Percentiles rank a stretch among this genome's conserved stretches.
Conservation (phyloP, 2,329 filamentous ascomycete species). For the Fusarium sacchari region DNA sequence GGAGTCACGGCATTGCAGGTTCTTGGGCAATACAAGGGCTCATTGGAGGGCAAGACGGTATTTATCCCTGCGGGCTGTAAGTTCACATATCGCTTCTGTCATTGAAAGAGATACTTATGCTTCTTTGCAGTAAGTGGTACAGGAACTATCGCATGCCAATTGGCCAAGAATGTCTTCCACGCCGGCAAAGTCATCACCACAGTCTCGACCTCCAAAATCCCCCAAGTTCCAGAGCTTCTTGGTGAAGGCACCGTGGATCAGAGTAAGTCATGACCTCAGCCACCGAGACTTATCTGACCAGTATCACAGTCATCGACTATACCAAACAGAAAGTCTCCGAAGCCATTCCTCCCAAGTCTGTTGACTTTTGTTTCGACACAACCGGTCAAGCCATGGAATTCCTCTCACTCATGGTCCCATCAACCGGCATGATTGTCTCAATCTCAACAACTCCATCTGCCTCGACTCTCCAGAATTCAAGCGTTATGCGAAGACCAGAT, state of each 20-base stretch:
- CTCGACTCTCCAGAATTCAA: neutral
- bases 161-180: neutral
- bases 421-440: neutral
- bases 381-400: neutral
- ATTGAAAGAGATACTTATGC: no score
- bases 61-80: neutral
- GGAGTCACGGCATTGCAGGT: neutral
- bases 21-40: neutral
- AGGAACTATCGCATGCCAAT: neutral
- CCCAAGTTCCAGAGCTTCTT: neutral
- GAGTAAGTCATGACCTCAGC: rapidly evolving
- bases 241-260: neutral
- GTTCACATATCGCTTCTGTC: no score
- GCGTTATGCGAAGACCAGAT: neutral
- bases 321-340: rapidly evolving
- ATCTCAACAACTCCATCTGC: neutral
- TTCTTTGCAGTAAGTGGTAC: neutral
- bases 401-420: neutral
- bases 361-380: neutral
- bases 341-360: neutral
- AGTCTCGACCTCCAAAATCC: neutral
- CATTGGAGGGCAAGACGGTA: neutral
- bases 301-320: neutral
- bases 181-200: neutral
- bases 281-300: rapidly evolving